phyloP scores from a whole-genome alignment of 441 rosid species.

The Populus hybrid region DNA sequence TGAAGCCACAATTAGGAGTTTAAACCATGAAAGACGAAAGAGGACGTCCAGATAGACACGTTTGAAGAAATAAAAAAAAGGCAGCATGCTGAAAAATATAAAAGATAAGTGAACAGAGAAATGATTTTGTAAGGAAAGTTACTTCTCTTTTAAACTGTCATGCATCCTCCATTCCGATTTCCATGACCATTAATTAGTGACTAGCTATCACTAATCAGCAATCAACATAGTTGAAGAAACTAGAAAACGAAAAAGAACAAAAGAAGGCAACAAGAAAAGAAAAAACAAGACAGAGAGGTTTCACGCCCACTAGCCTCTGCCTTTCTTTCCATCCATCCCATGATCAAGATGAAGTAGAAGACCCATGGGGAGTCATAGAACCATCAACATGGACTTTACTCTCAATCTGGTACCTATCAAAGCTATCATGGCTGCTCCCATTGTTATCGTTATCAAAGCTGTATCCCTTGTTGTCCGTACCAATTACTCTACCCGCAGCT shows the following conservation, averaged over 20 bases:
- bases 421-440: constrained; percentile 9
- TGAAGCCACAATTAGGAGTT: neutral
- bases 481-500: neutral
- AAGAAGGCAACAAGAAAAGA: neutral
- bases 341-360: constrained; percentile 29
- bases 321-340: neutral
- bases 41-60: neutral
- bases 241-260: neutral
- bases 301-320: neutral
- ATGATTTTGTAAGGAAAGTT: constrained; percentile 11
- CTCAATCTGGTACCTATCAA: constrained; percentile 7
- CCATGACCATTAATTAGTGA: constrained; percentile 16
- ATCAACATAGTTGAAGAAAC: constrained; percentile 1
- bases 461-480: neutral
- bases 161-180: constrained; percentile 7
- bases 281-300: neutral
- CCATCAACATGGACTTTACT: constrained; percentile 13
- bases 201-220: constrained; percentile 11
- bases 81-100: neutral
- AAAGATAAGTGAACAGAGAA: constrained; percentile 2
- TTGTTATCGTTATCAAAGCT: neutral
- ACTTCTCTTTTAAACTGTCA: neutral
- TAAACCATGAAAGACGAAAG: neutral
- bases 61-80: neutral
- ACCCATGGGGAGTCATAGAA: constrained; percentile 22